Evolutionary conservation across 1,284 basidiomycete species (phyloP).

Genomic region (Ustilago nuda): DNA sequence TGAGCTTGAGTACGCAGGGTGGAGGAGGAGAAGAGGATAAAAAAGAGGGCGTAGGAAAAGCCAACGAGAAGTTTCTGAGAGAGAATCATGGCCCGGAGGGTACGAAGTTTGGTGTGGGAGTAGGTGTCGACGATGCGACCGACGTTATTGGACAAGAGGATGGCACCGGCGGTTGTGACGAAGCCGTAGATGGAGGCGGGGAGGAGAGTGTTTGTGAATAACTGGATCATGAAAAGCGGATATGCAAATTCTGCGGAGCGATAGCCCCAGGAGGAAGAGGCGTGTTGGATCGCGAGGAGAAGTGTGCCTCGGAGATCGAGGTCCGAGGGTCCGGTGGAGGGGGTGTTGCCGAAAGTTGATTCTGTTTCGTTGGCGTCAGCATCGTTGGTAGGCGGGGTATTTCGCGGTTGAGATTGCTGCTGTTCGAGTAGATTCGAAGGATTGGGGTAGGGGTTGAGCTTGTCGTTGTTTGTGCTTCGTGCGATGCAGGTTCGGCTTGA

Average conservation of each 20-base stretch:
- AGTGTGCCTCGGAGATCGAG: constrained; percentile 40
- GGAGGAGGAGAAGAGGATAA: constrained; percentile 63
- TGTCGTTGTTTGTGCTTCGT: background rate
- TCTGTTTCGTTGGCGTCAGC: constrained; percentile 5
- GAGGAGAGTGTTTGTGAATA: constrained; percentile 73
- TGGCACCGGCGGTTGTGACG: constrained; percentile 70
- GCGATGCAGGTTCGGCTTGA: constrained; percentile 14
- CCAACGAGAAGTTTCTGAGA: constrained; percentile 72
- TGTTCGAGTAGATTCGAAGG: no score
- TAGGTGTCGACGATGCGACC: constrained; percentile 72
- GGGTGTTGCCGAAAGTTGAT: constrained; percentile 17
- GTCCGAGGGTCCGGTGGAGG: constrained; percentile 29
- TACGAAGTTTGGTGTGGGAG: constrained; percentile 67
- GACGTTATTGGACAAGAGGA: constrained; percentile 71
- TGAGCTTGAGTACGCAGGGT: constrained; percentile 43
- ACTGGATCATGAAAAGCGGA: constrained; percentile 72
- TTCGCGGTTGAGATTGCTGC: constrained; percentile 2
- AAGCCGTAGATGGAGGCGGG: constrained; percentile 74
- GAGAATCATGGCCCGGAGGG: constrained; percentile 72
- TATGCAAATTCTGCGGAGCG: constrained; percentile 72
- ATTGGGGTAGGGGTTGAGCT: background rate
- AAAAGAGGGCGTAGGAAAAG: constrained; percentile 70
- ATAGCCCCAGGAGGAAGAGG: constrained; percentile 71
- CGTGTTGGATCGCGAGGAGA: constrained; percentile 54
- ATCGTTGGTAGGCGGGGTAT: background rate